A percentile compares a stretch with the other conserved stretches of the same genome.
Evolutionary conservation across 192 early-diverging fungal species (phyloP).

Genomic region (Geranomyces variabilis): DNA sequence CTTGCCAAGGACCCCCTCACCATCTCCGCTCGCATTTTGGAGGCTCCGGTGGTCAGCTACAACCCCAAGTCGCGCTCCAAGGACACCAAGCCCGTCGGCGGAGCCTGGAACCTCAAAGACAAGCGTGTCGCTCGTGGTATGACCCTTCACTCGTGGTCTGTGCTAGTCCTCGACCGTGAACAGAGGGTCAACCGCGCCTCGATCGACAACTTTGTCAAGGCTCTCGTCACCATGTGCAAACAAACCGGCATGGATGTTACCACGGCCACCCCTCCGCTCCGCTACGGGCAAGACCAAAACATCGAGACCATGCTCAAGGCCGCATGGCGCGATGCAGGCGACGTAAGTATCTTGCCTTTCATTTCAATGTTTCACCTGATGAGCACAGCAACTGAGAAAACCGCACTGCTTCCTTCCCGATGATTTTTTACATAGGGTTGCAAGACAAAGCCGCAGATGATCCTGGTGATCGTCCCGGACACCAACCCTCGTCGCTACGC

Average conservation of each 20-base stretch:
- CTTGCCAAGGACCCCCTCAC: constrained; percentile 28
- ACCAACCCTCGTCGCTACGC: constrained; percentile 62
- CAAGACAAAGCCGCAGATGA: constrained; percentile 60
- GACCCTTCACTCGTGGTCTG: constrained; percentile 68
- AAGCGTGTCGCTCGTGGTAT: constrained; percentile 61
- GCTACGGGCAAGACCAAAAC: constrained; percentile 38
- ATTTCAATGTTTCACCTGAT: too few species aligned
- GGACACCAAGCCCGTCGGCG: constrained; percentile 42
- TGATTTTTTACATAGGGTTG: constrained; percentile 31
- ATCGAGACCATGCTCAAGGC: constrained; percentile 58
- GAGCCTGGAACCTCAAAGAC: constrained; percentile 78
- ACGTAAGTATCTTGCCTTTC: constrained; percentile 4
- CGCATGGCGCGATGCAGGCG: constrained; percentile 57
- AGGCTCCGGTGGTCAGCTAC: constrained; percentile 61
- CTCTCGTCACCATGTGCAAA: constrained; percentile 58
- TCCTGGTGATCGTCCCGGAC: constrained; percentile 68
- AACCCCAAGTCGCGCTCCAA: constrained; percentile 25
- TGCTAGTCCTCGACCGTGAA: constrained; percentile 62
- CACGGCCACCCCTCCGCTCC: constrained; percentile 28
- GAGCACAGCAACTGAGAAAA: background rate
- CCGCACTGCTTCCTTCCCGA: too few species aligned
- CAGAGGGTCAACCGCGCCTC: constrained; percentile 31
- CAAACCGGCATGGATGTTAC: constrained; percentile 61
- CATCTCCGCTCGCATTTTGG: constrained; percentile 65
- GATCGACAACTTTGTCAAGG: constrained; percentile 62